phyloP scores from a whole-genome alignment of 208 protist genomes.

The Phytomonas sp. region DNA sequence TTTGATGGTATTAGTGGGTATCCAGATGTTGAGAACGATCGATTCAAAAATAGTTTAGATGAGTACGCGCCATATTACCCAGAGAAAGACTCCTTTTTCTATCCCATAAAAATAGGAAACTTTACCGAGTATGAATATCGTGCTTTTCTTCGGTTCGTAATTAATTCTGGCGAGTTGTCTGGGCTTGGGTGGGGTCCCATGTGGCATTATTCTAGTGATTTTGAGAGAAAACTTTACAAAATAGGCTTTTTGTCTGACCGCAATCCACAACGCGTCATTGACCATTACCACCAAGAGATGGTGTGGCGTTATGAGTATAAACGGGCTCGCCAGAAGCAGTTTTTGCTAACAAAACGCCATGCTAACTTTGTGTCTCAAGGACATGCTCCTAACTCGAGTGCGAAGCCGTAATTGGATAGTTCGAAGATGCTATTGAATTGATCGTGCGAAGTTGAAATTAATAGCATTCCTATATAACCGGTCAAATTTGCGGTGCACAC shows the following conservation, averaged over 20 bases:
- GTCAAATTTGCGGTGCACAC: neutral
- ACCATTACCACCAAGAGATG: constrained; percentile 90
- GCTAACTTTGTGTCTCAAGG: neutral
- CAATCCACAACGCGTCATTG: constrained; percentile 85
- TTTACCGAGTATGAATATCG: constrained; percentile 90
- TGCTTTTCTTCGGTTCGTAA: constrained; percentile 74
- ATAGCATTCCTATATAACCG: neutral
- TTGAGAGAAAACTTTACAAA: constrained; percentile 91
- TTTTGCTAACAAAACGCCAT: constrained; percentile 34
- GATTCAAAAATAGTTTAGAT: constrained; percentile 70
- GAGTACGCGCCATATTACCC: constrained; percentile 86
- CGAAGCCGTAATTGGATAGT: neutral
- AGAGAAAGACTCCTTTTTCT: constrained; percentile 86
- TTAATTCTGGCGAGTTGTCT: constrained; percentile 86
- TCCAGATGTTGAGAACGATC: constrained; percentile 72
- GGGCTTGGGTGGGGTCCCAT: constrained; percentile 89
- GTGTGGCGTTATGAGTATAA: constrained; percentile 89
- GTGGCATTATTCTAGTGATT: constrained; percentile 87
- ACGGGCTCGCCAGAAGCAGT: constrained; percentile 85
- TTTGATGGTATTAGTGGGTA: constrained; percentile 86
- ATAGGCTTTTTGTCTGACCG: constrained; percentile 85
- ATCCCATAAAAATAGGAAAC: constrained; percentile 78
- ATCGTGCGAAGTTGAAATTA: neutral
- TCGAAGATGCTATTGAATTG: neutral
- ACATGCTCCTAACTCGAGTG: neutral